Percentiles rank a stretch among this genome's conserved stretches.
phyloP scores from a whole-genome alignment of 148 eudicot species.

The Rhododendron williamsianum region DNA sequence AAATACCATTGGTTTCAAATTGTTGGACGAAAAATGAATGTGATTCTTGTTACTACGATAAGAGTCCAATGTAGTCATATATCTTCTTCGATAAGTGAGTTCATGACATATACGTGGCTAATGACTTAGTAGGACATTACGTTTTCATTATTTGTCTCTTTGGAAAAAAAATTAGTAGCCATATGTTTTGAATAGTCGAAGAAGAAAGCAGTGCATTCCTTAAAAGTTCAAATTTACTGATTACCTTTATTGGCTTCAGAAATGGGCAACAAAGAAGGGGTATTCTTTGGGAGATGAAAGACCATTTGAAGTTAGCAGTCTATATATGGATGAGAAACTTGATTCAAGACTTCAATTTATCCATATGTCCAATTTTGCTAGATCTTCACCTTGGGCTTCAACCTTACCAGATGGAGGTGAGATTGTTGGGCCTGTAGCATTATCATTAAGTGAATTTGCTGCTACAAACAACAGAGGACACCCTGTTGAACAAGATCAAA shows the following conservation, averaged over 20 bases:
- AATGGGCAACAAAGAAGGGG: not conserved
- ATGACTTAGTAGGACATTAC: not conserved
- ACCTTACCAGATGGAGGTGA: not conserved
- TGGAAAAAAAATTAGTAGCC: not conserved
- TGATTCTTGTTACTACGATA: not conserved
- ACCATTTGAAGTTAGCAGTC: not conserved
- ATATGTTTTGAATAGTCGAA: no score
- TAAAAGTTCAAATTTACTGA: not conserved
- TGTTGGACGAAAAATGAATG: not conserved
- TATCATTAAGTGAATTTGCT: not conserved
- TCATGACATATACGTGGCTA: not conserved
- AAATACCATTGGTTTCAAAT: not conserved
- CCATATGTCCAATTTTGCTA: not conserved
- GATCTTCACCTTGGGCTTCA: not conserved
- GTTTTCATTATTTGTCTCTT: not conserved
- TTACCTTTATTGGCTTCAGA: not conserved
- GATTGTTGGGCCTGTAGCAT: not conserved
- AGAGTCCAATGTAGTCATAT: not conserved
- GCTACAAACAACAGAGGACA: constrained; percentile 15
- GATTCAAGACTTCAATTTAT: not conserved
- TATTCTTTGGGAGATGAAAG: not conserved
- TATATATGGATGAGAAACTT: not conserved
- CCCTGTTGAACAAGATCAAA: constrained; percentile 15
- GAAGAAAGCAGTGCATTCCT: not conserved
- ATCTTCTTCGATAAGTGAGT: not conserved